Evolutionary conservation across 352 stramenopile species (phyloP).

Genomic region (Pilasporangium apinafurcum): DNA sequence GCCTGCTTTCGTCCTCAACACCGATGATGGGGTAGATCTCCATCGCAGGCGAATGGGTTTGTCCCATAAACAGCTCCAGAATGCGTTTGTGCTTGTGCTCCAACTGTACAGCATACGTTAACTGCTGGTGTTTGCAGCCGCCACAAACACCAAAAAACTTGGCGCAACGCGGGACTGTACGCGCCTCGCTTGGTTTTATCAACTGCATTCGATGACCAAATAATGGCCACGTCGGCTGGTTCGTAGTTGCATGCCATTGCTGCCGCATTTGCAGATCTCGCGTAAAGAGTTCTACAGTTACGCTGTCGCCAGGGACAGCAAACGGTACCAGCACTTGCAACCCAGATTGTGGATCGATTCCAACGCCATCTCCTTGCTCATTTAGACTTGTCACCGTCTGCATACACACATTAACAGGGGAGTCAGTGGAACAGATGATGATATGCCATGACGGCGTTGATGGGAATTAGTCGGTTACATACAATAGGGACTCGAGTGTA

Average conservation of each 20-base stretch:
- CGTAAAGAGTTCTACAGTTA: slow-evolving; percentile 44
- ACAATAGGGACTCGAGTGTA: no score
- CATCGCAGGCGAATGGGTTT: slow-evolving; percentile 20
- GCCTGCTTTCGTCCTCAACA: background rate
- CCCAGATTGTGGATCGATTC: slow-evolving; percentile 3
- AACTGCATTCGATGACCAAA: slow-evolving; percentile 31
- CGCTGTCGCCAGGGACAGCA: slow-evolving; percentile 35
- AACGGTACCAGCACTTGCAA: slow-evolving; percentile 47
- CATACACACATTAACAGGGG: background rate
- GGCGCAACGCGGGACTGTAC: slow-evolving; percentile 25
- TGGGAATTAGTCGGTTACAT: no score
- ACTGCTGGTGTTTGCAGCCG: slow-evolving; percentile 66
- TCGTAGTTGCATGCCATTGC: slow-evolving; percentile 8
- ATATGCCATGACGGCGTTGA: no score
- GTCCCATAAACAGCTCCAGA: slow-evolving; percentile 19
- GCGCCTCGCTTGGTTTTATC: slow-evolving; percentile 19
- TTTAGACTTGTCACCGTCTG: slow-evolving; percentile 30
- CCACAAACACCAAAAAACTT: slow-evolving; percentile 65
- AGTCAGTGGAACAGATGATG: no score
- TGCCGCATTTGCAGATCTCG: slow-evolving; percentile 26
- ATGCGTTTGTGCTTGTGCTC: slow-evolving; percentile 59
- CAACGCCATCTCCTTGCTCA: slow-evolving; percentile 44
- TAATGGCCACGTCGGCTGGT: slow-evolving; percentile 17
- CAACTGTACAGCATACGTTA: slow-evolving; percentile 48
- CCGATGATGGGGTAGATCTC: slow-evolving; percentile 36